These are phyloP conservation scores for Suillus ampliporus DNA, from an alignment of 768 basidiomycete species.

Conservation along the genomic window DNA sequence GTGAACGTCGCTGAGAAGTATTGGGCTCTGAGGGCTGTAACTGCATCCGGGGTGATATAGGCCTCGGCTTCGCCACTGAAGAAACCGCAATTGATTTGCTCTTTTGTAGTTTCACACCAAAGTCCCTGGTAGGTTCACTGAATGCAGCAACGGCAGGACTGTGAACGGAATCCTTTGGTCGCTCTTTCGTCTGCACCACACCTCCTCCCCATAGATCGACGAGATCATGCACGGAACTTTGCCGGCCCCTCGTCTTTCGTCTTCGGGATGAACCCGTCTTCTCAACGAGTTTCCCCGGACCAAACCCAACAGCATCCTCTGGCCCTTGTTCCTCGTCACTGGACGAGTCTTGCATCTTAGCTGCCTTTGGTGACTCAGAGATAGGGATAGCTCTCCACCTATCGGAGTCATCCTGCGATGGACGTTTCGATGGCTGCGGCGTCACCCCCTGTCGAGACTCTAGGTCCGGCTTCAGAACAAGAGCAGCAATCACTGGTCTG, in stretches of 20 bases:
- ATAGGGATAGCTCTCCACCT: slow-evolving; percentile 54
- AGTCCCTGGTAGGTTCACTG: slow-evolving; percentile 19
- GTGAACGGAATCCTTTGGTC: slow-evolving; percentile 33
- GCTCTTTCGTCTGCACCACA: slow-evolving; percentile 48
- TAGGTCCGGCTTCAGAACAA: slow-evolving; percentile 1
- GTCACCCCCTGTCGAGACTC: neutral
- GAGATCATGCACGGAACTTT: slow-evolving; percentile 84
- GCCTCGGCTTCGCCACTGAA: slow-evolving; percentile 24
- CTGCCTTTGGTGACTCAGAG: slow-evolving; percentile 28
- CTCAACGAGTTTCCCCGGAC: slow-evolving; percentile 25
- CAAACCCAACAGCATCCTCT: slow-evolving; percentile 48
- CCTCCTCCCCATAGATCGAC: slow-evolving; percentile 80
- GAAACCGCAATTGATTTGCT: slow-evolving; percentile 25
- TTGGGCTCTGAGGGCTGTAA: slow-evolving; percentile 19
- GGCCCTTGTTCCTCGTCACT: slow-evolving; percentile 65
- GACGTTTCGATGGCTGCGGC: neutral
- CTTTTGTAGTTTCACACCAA: slow-evolving; percentile 23
- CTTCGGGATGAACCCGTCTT: slow-evolving; percentile 34
- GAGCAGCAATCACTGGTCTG: slow-evolving; percentile 3
- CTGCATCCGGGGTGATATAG: slow-evolving; percentile 31
- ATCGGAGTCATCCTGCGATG: slow-evolving; percentile 36
- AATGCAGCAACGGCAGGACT: slow-evolving; percentile 25
- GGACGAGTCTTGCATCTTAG: slow-evolving; percentile 46
- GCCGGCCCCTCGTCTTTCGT: slow-evolving; percentile 57
- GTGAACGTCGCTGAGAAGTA: slow-evolving; percentile 25